These are phyloP conservation scores for Colletotrichum sp. DNA, from an alignment of 2,329 filamentous ascomycete species.

Conservation along the genomic window DNA sequence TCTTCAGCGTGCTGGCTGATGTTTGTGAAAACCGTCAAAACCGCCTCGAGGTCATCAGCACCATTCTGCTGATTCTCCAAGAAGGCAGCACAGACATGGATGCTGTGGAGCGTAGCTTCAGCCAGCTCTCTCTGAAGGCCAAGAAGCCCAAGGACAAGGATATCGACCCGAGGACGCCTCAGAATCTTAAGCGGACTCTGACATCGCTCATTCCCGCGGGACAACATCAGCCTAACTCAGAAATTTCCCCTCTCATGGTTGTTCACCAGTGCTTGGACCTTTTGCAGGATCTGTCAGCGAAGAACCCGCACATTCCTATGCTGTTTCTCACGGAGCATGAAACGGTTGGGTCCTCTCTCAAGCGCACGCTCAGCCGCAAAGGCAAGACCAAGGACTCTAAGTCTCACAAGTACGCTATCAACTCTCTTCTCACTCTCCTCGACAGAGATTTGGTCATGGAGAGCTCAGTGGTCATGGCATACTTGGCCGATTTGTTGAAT, in stretches of 20 bases:
- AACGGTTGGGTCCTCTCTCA: slow-evolving; percentile 72
- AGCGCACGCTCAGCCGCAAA: slow-evolving; percentile 79
- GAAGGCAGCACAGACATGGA: slow-evolving; percentile 93
- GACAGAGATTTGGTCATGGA: slow-evolving; percentile 97
- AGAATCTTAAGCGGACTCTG: slow-evolving; percentile 75
- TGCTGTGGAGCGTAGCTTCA: slow-evolving; percentile 94
- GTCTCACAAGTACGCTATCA: slow-evolving; percentile 87
- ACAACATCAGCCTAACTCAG: slow-evolving; percentile 68
- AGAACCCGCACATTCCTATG: slow-evolving; percentile 85
- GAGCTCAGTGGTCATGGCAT: slow-evolving; percentile 96
- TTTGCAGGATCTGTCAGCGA: slow-evolving; percentile 81
- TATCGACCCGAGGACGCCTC: slow-evolving; percentile 74
- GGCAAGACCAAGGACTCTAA: slow-evolving; percentile 87
- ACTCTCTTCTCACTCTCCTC: slow-evolving; percentile 84
- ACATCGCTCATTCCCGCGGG: slow-evolving; percentile 59
- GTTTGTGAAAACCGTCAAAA: slow-evolving; percentile 98
- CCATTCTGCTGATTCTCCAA: slow-evolving; percentile 90
- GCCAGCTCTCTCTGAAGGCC: slow-evolving; percentile 88
- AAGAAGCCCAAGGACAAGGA: slow-evolving; percentile 76
- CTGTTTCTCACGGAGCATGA: slow-evolving; percentile 97
- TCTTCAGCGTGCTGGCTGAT: slow-evolving; percentile 88
- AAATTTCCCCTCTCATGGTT: slow-evolving; percentile 92
- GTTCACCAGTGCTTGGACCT: slow-evolving; percentile 94
- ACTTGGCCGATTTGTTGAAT: slow-evolving; percentile 84
- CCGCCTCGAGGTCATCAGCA: slow-evolving; percentile 90